A percentile compares a stretch with the other conserved stretches of the same genome.
phyloP scores from a whole-genome alignment of 1,284 basidiomycete species.

The Tylopilus sp. region DNA sequence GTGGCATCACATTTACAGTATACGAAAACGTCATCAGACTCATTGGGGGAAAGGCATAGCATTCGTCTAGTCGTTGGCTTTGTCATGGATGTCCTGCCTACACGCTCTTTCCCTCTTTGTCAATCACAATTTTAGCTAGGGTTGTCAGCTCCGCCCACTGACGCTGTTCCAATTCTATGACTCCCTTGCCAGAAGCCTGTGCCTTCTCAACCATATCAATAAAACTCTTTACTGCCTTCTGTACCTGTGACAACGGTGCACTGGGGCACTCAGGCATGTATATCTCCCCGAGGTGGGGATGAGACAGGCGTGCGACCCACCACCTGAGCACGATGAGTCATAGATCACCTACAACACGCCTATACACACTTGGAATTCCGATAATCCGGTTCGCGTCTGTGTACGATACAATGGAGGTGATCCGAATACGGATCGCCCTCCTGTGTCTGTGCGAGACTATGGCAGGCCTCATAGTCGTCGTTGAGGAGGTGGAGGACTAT shows the following conservation, averaged over 20 bases:
- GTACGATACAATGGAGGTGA: conserved; percentile 38
- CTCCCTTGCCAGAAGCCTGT: conserved; percentile 16
- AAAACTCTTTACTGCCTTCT: conserved; percentile 19
- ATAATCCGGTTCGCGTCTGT: conserved; percentile 43
- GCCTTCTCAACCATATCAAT: conserved; percentile 26
- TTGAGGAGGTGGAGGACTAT: conserved; percentile 43
- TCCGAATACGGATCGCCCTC: conserved; percentile 39
- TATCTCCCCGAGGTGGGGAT: conserved; percentile 32
- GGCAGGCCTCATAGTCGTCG: conserved; percentile 40
- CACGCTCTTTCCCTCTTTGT: conserved; percentile 12
- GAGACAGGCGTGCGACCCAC: conserved; percentile 30
- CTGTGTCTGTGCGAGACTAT: conserved; percentile 37
- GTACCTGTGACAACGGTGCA: conserved; percentile 23
- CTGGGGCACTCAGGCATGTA: conserved; percentile 22
- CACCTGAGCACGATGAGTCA: conserved; percentile 25
- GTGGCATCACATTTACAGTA: conserved; percentile 95
- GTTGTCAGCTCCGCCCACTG: conserved; percentile 43
- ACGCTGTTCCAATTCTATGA: conserved; percentile 28
- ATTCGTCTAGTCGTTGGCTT: background rate
- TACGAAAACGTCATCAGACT: conserved; percentile 84
- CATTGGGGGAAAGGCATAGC: conserved; percentile 44
- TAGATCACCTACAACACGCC: background rate
- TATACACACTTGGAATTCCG: conserved; percentile 31
- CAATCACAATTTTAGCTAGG: conserved; percentile 31
- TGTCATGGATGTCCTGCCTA: background rate